Percentiles rank a stretch among this genome's conserved stretches.
Conservation (phyloP, 192 early-diverging fungal species). For the Nowakowskiella sp. region DNA sequence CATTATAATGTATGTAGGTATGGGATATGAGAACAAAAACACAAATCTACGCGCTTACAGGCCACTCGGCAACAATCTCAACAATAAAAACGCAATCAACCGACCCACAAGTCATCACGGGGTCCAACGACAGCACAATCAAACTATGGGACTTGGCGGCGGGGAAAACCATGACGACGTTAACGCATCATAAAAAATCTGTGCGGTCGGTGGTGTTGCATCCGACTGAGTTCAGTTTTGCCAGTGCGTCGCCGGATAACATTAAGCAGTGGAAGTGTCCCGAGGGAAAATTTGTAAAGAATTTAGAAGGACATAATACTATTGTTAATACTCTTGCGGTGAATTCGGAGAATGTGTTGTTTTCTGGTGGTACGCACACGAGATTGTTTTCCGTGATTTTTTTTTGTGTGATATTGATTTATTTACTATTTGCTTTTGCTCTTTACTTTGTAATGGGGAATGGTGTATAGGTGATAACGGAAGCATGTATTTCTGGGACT, state of each 20-base stretch:
- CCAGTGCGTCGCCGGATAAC: slow-evolving; percentile 71
- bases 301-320: slow-evolving; percentile 74
- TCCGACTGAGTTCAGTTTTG: slow-evolving; percentile 91
- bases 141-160: slow-evolving; percentile 95
- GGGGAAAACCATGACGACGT: slow-evolving; percentile 83
- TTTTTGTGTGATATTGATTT: no score
- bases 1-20: slow-evolving; percentile 44
- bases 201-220: slow-evolving; percentile 88
- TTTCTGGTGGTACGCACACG: slow-evolving; percentile 76
- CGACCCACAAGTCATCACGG: slow-evolving; percentile 94
- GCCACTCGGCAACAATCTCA: slow-evolving; percentile 80
- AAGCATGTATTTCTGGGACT: slow-evolving; percentile 95
- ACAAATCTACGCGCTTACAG: slow-evolving; percentile 77
- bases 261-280: slow-evolving; percentile 98
- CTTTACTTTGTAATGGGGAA: slow-evolving; percentile 3
- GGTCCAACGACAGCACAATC: slow-evolving; percentile 88
- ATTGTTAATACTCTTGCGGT: slow-evolving; percentile 87
- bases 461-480: slow-evolving; percentile 76
- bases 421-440: no score
- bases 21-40: slow-evolving; percentile 99
- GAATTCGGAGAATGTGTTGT: slow-evolving; percentile 88
- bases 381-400: slow-evolving; percentile 6
- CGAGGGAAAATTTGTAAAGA: slow-evolving; percentile 89
- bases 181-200: slow-evolving; percentile 98
- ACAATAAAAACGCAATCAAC: slow-evolving; percentile 87